A percentile compares a stretch with the other conserved stretches of the same genome.
These are phyloP conservation scores for Umbellularia californica DNA, from an alignment of 164 flowering plant genomes.

Conservation along the genomic window DNA sequence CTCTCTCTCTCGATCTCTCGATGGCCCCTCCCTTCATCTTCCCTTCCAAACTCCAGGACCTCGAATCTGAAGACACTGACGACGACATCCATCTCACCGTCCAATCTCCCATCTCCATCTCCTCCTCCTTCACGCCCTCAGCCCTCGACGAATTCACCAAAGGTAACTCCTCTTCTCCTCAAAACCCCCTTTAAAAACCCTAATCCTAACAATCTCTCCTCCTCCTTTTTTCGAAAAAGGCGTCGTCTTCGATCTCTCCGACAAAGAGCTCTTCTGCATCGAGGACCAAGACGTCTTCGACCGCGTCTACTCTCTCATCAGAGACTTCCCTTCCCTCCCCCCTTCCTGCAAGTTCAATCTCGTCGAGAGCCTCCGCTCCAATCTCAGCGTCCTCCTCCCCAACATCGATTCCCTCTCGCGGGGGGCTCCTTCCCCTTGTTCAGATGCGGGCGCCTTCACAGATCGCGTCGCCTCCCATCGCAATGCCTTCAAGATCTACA, in stretches of 20 bases:
- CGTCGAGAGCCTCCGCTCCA: constrained; percentile 81
- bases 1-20: background rate
- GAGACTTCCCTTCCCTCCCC: constrained; percentile 42
- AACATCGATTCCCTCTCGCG: constrained; percentile 74
- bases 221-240: constrained; percentile 31
- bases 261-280: constrained; percentile 77
- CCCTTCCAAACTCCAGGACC: constrained; percentile 53
- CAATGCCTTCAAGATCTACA: constrained; percentile 85
- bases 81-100: constrained; percentile 43
- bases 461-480: constrained; percentile 66
- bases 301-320: constrained; percentile 66
- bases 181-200: constrained; percentile 11
- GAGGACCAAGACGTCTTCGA: constrained; percentile 93
- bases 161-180: constrained; percentile 38
- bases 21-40: constrained; percentile 77
- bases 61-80: constrained; percentile 44
- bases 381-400: constrained; percentile 85
- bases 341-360: constrained; percentile 57
- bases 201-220: background rate
- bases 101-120: constrained; percentile 39
- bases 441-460: constrained; percentile 28
- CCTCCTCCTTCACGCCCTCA: constrained; percentile 53
- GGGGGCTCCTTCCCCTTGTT: constrained; percentile 5
- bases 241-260: constrained; percentile 87
- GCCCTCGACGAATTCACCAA: constrained; percentile 87